A percentile compares a stretch with the other conserved stretches of the same genome.
phyloP scores from a whole-genome alignment of 495 filamentous ascomycete genomes.

The Aspergillus heteromorphus region DNA sequence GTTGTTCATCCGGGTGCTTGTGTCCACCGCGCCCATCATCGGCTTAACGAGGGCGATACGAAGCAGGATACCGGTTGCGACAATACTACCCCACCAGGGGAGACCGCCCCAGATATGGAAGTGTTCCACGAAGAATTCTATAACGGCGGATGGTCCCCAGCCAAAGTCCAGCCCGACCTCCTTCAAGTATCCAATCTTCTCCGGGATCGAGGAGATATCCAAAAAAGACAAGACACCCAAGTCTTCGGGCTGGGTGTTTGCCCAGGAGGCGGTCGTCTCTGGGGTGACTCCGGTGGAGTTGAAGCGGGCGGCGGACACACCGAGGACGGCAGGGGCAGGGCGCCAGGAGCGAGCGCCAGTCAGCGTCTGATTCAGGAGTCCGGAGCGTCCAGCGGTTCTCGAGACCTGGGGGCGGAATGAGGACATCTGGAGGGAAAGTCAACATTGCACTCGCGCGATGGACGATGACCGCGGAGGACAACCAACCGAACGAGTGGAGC shows the following conservation, averaged over 20 bases:
- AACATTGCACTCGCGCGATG: background rate
- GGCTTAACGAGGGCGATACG: slow-evolving; percentile 61
- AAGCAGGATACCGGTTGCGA: slow-evolving; percentile 55
- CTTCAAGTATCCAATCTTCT: slow-evolving; percentile 77
- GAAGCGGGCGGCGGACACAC: slow-evolving; percentile 33
- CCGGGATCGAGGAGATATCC: slow-evolving; percentile 49
- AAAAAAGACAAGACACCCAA: too few relatives aligned
- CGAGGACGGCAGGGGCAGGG: slow-evolving; percentile 15
- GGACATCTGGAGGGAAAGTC: slow-evolving; percentile 33
- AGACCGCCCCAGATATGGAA: slow-evolving; percentile 66
- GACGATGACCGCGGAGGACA: background rate
- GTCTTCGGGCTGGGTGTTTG: too few relatives aligned
- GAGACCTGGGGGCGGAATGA: slow-evolving; percentile 29
- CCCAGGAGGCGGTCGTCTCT: too few relatives aligned
- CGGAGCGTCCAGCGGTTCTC: slow-evolving; percentile 18
- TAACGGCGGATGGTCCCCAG: slow-evolving; percentile 62
- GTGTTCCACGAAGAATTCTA: slow-evolving; percentile 75
- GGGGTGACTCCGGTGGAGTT: slow-evolving; percentile 36
- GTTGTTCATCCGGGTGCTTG: slow-evolving; percentile 44
- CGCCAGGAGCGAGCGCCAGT: slow-evolving; percentile 23
- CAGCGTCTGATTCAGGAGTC: slow-evolving; percentile 21
- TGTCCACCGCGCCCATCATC: slow-evolving; percentile 55
- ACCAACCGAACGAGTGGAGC: slow-evolving; percentile 39
- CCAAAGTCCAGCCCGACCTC: slow-evolving; percentile 80
- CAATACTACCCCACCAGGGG: slow-evolving; percentile 79